Conservation (phyloP, 495 filamentous ascomycete species). For the Hypoxylon intermedium region DNA sequence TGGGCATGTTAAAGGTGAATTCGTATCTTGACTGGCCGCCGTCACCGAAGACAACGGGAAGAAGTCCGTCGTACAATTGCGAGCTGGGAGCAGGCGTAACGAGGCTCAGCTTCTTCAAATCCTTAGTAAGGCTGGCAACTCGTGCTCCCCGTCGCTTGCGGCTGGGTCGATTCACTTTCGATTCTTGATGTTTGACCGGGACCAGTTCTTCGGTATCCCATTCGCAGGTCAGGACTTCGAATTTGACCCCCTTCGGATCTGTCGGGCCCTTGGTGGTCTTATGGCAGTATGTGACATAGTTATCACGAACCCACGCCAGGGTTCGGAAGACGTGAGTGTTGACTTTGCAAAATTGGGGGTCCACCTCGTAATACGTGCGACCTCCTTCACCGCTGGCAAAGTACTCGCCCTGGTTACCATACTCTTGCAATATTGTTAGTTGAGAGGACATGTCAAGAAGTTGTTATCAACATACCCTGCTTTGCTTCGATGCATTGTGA, state of each 20-base stretch:
- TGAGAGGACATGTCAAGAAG: neutral
- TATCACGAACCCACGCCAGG: conserved; percentile 37
- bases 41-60: conserved; percentile 40
- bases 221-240: conserved; percentile 43
- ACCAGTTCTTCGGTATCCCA: conserved; percentile 34
- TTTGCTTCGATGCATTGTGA: conserved; percentile 11
- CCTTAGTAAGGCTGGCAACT: neutral
- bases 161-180: neutral
- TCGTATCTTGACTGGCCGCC: conserved; percentile 35
- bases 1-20: conserved; percentile 25
- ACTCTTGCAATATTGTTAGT: conserved; percentile 16
- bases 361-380: conserved; percentile 43
- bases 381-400: conserved; percentile 34
- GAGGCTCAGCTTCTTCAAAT: conserved; percentile 7
- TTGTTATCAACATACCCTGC: conserved; percentile 23
- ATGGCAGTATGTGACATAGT: conserved; percentile 39
- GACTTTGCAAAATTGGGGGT: conserved; percentile 33
- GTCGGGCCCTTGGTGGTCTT: conserved; percentile 21
- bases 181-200: conserved; percentile 18
- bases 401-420: conserved; percentile 9
- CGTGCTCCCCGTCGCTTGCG: conserved; percentile 20
- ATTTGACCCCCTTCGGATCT: conserved; percentile 38
- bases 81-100: neutral
- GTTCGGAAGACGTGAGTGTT: conserved; percentile 37
- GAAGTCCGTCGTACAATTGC: conserved; percentile 14